These are phyloP conservation scores for Aspergillus texensis DNA, from an alignment of 2,329 filamentous ascomycete species.

Conservation along the genomic window DNA sequence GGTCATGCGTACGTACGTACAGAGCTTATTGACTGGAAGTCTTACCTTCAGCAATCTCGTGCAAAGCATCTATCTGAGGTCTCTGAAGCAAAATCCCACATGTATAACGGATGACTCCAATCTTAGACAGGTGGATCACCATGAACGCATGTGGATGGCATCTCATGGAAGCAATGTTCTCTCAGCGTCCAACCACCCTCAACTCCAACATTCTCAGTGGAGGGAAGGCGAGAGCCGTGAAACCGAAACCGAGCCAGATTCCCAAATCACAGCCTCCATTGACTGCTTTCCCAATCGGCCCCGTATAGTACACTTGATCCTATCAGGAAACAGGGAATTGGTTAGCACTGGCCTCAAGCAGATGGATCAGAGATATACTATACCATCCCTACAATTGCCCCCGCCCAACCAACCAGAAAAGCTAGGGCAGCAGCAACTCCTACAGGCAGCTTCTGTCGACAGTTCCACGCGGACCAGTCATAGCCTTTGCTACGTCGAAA, in stretches of 20 bases:
- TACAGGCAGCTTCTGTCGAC: slow-evolving; percentile 40
- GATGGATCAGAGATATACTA: slow-evolving; percentile 2
- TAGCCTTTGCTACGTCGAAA: slow-evolving; percentile 43
- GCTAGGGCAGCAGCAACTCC: slow-evolving; percentile 43
- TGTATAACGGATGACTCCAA: not conserved
- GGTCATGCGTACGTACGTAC: not conserved
- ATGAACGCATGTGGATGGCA: not conserved
- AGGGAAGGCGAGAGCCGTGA: slow-evolving; percentile 39
- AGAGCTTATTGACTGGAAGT: not conserved
- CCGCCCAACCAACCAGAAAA: slow-evolving; percentile 44
- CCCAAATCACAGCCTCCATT: slow-evolving; percentile 40
- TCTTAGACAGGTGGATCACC: not conserved
- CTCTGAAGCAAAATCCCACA: not conserved
- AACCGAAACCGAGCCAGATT: slow-evolving; percentile 39
- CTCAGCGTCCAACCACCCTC: slow-evolving; percentile 31
- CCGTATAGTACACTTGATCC: slow-evolving; percentile 44
- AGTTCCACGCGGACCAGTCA: slow-evolving; percentile 48
- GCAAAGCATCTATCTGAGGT: not conserved
- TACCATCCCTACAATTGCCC: slow-evolving; percentile 46
- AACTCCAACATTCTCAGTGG: slow-evolving; percentile 39
- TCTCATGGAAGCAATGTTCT: not conserved
- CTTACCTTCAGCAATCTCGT: not conserved
- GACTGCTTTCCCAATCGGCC: slow-evolving; percentile 37
- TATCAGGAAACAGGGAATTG: slow-evolving; percentile 8
- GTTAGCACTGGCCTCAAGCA: slow-evolving; percentile 6